Conservation (phyloP, 78 protist genomes). For the Dictyostelium citrinum region DNA sequence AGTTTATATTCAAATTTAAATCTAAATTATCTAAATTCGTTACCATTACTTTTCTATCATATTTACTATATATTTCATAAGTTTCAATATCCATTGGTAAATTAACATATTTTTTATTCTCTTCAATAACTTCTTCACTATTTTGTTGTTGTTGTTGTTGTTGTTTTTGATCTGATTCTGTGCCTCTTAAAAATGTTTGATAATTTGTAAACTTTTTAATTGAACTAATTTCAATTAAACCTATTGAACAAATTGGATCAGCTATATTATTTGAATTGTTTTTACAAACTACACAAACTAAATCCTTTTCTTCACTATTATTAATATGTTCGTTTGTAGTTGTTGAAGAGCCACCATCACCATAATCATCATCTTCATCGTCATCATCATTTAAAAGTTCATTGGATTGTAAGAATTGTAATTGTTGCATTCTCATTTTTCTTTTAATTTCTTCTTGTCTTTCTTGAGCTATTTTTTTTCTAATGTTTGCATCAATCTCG, state of each 20-base stretch:
- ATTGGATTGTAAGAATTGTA: conserved; percentile 27
- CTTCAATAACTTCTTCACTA: background rate
- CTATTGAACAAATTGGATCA: conserved; percentile 35
- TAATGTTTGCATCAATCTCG: background rate
- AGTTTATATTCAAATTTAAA: background rate
- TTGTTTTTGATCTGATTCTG: background rate
- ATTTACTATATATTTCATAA: background rate
- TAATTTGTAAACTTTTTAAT: background rate
- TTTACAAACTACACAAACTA: conserved; percentile 45
- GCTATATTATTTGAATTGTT: background rate
- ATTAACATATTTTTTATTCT: background rate
- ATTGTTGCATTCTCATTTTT: conserved; percentile 59
- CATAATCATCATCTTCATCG: background rate
- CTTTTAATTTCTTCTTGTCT: conserved; percentile 36
- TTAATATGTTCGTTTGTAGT: background rate
- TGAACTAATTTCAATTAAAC: background rate
- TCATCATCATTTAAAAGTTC: background rate
- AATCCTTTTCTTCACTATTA: background rate
- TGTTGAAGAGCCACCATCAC: background rate
- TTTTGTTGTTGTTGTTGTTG: background rate
- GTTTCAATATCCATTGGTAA: background rate
- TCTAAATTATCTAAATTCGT: background rate
- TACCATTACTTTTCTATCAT: background rate
- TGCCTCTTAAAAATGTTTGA: background rate
- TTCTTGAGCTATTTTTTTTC: conserved; percentile 12